phyloP scores from a whole-genome alignment of 768 basidiomycete species.

The Amanita brunnescens region DNA sequence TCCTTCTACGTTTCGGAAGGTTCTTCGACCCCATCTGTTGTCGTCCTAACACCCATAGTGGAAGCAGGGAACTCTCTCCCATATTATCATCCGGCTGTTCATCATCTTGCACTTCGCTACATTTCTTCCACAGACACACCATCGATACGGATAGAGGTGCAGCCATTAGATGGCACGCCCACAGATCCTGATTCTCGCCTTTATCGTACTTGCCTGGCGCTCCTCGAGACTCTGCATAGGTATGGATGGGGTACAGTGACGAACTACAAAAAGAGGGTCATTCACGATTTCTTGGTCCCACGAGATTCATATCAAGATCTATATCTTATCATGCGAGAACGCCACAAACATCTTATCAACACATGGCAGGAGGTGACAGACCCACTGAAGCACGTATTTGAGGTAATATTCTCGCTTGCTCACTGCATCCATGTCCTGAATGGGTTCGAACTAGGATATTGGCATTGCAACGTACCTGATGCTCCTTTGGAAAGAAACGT shows the following conservation, averaged over 20 bases:
- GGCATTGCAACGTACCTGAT: constrained; percentile 92
- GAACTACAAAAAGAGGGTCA: constrained; percentile 79
- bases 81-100: constrained; percentile 85
- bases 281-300: constrained; percentile 72
- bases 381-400: constrained; percentile 84
- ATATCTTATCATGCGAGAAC: constrained; percentile 79
- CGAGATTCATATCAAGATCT: constrained; percentile 83
- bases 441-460: constrained; percentile 57
- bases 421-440: background rate
- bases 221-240: constrained; percentile 79
- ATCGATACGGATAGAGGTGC: constrained; percentile 47
- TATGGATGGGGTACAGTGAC: constrained; percentile 81
- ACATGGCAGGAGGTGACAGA: constrained; percentile 80
- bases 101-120: constrained; percentile 77
- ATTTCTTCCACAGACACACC: constrained; percentile 21
- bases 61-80: constrained; percentile 45
- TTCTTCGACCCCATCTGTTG: constrained; percentile 12
- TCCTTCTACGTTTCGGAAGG: constrained; percentile 44
- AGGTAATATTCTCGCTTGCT: constrained; percentile 37
- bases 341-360: constrained; percentile 67
- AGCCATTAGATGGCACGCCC: constrained; percentile 41
- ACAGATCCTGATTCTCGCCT: constrained; percentile 53
- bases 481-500: constrained; percentile 81
- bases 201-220: constrained; percentile 70
- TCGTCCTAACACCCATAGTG: constrained; percentile 56